Evolutionary conservation across 495 filamentous ascomycete genomes (phyloP).

Genomic region (Trichoderma asperelloides): DNA sequence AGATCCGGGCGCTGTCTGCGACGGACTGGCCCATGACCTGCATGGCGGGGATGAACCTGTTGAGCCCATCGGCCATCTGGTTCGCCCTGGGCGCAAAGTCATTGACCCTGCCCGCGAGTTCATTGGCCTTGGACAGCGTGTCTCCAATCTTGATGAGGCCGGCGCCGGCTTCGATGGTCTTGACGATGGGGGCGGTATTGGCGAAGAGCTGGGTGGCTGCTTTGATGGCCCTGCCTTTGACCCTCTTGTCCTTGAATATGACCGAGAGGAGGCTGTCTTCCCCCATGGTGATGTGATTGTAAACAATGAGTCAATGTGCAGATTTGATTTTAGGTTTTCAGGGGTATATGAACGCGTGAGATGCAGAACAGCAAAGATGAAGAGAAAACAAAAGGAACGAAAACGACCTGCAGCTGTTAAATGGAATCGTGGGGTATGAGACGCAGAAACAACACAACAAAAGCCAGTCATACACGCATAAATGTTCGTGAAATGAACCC

Average conservation of each 20-base stretch:
- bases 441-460: neutral
- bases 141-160: constrained; percentile 1
- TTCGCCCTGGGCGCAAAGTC: constrained; percentile 4
- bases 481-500: neutral
- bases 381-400: neutral
- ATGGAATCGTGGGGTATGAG: neutral
- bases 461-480: neutral
- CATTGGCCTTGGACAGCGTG: constrained; percentile 1
- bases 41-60: constrained; percentile 16
- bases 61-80: constrained; percentile 6
- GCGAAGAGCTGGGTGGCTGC: neutral
- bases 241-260: neutral
- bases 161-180: constrained; percentile 11
- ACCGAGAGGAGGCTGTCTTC: neutral
- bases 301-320: neutral
- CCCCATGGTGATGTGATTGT: neutral
- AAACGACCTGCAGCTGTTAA: neutral
- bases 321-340: neutral
- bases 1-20: constrained; percentile 13
- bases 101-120: neutral
- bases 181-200: constrained; percentile 11
- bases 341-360: neutral
- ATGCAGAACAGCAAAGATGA: neutral
- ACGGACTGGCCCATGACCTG: constrained; percentile 19
- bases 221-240: neutral